A percentile compares a stretch with the other conserved stretches of the same genome.
phyloP scores from a whole-genome alignment of 768 basidiomycete genomes.

The Phaffia australis region DNA sequence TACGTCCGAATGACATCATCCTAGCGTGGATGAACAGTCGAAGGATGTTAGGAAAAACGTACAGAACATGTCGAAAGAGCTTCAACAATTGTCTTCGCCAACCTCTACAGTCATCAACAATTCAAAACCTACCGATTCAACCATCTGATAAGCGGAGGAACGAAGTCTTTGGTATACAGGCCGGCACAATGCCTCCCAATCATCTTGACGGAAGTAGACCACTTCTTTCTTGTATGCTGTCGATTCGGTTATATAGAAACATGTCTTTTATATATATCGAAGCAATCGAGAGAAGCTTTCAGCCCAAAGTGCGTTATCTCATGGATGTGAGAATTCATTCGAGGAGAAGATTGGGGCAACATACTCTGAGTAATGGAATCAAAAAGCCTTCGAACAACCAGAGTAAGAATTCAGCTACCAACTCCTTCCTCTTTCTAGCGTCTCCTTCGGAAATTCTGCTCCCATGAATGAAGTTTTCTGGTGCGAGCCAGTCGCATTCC shows the following conservation, averaged over 20 bases:
- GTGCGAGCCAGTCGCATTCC: constrained; percentile 66
- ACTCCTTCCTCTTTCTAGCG: constrained; percentile 59
- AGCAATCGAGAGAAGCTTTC: not conserved
- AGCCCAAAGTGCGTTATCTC: not conserved
- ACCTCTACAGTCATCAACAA: not conserved
- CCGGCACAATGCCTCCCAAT: constrained; percentile 72
- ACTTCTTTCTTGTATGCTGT: constrained; percentile 69
- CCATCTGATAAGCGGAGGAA: constrained; percentile 55
- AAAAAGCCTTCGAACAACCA: constrained; percentile 91
- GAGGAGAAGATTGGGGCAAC: constrained; percentile 31
- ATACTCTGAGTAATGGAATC: constrained; percentile 62
- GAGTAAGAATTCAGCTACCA: constrained; percentile 77
- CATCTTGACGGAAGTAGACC: constrained; percentile 87
- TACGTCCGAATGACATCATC: constrained; percentile 55
- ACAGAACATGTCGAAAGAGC: not conserved
- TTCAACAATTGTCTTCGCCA: not conserved
- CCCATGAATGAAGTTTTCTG: constrained; percentile 26
- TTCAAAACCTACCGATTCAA: constrained; percentile 51
- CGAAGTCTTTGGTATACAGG: constrained; percentile 71
- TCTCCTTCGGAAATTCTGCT: constrained; percentile 52
- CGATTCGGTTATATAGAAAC: constrained; percentile 89
- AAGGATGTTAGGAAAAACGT: not conserved
- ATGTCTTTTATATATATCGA: constrained; percentile 48
- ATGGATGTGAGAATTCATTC: not conserved
- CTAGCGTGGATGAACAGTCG: constrained; percentile 39